Evolutionary conservation across 2,329 filamentous ascomycete genomes (phyloP), one percentile per base, ranked within the genome.

Genomic region (Alternaria metachromatica): DNA sequence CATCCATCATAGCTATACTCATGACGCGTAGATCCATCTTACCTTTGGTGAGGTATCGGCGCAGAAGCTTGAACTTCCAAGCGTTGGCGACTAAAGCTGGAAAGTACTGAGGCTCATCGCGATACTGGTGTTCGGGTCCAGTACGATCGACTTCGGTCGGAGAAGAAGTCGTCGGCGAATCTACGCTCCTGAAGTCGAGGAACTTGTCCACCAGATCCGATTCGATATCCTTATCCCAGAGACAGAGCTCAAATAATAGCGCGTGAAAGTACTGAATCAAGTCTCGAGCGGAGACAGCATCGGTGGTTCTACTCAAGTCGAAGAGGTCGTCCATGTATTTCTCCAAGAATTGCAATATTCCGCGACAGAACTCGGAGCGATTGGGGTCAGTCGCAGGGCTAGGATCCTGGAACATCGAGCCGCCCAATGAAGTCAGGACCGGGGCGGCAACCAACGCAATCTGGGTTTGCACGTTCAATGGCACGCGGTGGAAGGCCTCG

Each of bases 1-100:
- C 76, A 68, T 92, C 91, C 87, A 97, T 90, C 20, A 83, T 84
- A n/a, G 88, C 87, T 54, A 95, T 89, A 20, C 93, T 93, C 76
- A 88, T 86, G 12, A 96, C 92, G 41, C 95, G 90, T 41, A 97
- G 84, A 74, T 97, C 93, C 93, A 98, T 97, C 73, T 95, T 92
- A 37, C 92, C 90, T 61, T 92, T 95, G 73, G 87, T 89, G 56
- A 97, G 90, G 69, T 95, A 89, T 69, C 88, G 90, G 71, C 88
- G 88, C 55, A 92, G 82, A 2, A 90, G 82, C 46, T 84, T 83
- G 70, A 97, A 89, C 55, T 88, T 90, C 90, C 92, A 96, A 59
- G 89, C 85, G 56, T 85, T 83, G 1, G 84, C 80, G 15, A 91
- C 82, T 0, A 89, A 82, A 9, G 87, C 85, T 1, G 82, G 73